These are phyloP conservation scores for Heterobasidion parviporum DNA, from an alignment of 1,284 basidiomycete species.

Conservation along the genomic window DNA sequence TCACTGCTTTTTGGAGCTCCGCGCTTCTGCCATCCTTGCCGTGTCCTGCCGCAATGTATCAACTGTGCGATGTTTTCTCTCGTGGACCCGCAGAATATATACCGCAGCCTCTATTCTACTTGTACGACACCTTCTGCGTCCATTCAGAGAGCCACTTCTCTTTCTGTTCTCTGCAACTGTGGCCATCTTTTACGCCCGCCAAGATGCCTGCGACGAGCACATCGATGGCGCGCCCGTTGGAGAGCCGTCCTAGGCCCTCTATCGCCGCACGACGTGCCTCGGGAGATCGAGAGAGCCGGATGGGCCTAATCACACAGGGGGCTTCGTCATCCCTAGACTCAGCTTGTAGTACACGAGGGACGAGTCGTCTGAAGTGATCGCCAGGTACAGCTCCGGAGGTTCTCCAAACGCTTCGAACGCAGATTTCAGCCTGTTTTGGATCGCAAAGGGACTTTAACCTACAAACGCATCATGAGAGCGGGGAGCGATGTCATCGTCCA, in stretches of 20 bases:
- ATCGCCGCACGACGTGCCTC: not conserved
- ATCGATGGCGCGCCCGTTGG: not conserved
- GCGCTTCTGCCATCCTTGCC: not conserved
- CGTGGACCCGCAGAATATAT: too few relatives aligned
- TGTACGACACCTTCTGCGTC: too few relatives aligned
- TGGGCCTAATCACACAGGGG: conserved; percentile 33
- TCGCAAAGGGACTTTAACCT: not conserved
- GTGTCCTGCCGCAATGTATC: not conserved
- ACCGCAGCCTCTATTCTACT: too few relatives aligned
- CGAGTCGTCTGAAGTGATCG: conserved; percentile 66
- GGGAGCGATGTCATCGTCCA: not conserved
- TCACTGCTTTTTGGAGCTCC: not conserved
- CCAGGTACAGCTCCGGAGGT: conserved; percentile 53
- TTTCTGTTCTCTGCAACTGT: too few relatives aligned
- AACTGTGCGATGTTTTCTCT: too few relatives aligned
- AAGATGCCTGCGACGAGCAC: too few relatives aligned
- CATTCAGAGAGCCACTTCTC: too few relatives aligned
- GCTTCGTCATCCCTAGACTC: conserved; percentile 67
- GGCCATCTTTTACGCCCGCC: too few relatives aligned
- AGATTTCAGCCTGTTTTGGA: conserved; percentile 37
- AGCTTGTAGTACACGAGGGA: conserved; percentile 80
- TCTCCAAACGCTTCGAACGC: conserved; percentile 44
- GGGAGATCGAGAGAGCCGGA: not conserved
- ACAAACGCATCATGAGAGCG: not conserved
- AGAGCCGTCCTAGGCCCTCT: not conserved